These are phyloP conservation scores for Aspergillus panamensis DNA, from an alignment of 495 filamentous ascomycete genomes.

Conservation along the genomic window DNA sequence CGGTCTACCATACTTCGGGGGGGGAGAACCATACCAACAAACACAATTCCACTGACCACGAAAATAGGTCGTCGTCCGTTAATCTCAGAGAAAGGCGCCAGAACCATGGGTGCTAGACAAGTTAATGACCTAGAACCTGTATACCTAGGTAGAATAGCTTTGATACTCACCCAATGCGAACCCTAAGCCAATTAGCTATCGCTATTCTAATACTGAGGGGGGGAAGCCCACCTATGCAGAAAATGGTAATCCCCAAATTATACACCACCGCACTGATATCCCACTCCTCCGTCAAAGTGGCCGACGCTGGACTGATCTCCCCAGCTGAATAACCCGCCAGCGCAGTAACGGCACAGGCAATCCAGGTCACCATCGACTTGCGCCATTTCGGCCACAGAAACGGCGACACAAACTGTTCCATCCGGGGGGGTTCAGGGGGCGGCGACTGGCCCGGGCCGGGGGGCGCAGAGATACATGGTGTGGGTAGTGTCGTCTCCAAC, in stretches of 20 bases:
- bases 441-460: slow-evolving; percentile 33
- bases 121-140: too few species aligned
- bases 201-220: too few species aligned
- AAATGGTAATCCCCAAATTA: slow-evolving; percentile 75
- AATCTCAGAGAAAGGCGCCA: slow-evolving; percentile 88
- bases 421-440: slow-evolving; percentile 55
- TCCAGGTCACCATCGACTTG: slow-evolving; percentile 68
- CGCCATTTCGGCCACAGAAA: slow-evolving; percentile 67
- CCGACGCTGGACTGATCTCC: slow-evolving; percentile 66
- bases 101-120: slow-evolving; percentile 73
- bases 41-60: slow-evolving; percentile 66
- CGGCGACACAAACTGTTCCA: slow-evolving; percentile 66
- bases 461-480: slow-evolving; percentile 45
- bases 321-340: slow-evolving; percentile 81
- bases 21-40: slow-evolving; percentile 37
- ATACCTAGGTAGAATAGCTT: too few species aligned
- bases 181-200: too few species aligned
- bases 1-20: neutral
- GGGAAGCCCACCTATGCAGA: slow-evolving; percentile 72
- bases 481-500: slow-evolving; percentile 63
- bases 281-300: slow-evolving; percentile 61
- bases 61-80: slow-evolving; percentile 82
- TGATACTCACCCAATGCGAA: too few species aligned
- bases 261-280: slow-evolving; percentile 60
- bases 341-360: slow-evolving; percentile 72